These are phyloP conservation scores for Russula foetens DNA, from an alignment of 768 basidiomycete genomes.

Conservation along the genomic window DNA sequence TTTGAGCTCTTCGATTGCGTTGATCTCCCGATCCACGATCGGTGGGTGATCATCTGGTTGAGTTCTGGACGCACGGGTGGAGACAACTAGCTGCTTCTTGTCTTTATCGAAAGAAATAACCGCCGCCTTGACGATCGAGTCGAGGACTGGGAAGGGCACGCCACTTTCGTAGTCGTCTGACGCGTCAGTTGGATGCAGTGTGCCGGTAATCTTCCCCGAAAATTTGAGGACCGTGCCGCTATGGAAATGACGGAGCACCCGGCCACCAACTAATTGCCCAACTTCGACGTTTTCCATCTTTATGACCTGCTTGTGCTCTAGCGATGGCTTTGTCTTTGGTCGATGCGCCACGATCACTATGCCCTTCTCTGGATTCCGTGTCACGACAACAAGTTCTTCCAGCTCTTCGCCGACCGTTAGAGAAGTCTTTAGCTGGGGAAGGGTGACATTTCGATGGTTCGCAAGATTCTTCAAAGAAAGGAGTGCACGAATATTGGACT, in stretches of 20 bases:
- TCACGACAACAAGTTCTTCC: conserved; percentile 78
- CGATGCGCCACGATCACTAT: conserved; percentile 79
- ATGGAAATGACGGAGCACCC: conserved; percentile 65
- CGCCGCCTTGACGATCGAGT: conserved; percentile 58
- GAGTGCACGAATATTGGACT: conserved; percentile 64
- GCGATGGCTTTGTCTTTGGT: conserved; percentile 46
- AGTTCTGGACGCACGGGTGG: conserved; percentile 68
- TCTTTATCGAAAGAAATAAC: conserved; percentile 63
- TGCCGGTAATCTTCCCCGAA: conserved; percentile 59
- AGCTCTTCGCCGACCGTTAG: conserved; percentile 66
- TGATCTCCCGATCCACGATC: conserved; percentile 63
- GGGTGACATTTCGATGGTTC: conserved; percentile 58
- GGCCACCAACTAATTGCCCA: conserved; percentile 74
- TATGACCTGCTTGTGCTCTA: conserved; percentile 42
- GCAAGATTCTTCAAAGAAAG: conserved; percentile 86
- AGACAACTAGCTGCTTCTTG: conserved; percentile 67
- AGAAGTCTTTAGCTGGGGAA: conserved; percentile 52
- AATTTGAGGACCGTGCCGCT: conserved; percentile 76
- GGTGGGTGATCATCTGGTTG: conserved; percentile 40
- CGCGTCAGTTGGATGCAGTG: conserved; percentile 73
- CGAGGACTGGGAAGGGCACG: conserved; percentile 48
- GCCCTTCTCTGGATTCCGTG: conserved; percentile 76
- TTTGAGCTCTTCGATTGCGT: conserved; percentile 50
- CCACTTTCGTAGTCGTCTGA: conserved; percentile 69
- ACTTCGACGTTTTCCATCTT: conserved; percentile 57